Conservation (phyloP, 202 grass and related monocot species). For the Schoenoplectus tabernaemontani region DNA sequence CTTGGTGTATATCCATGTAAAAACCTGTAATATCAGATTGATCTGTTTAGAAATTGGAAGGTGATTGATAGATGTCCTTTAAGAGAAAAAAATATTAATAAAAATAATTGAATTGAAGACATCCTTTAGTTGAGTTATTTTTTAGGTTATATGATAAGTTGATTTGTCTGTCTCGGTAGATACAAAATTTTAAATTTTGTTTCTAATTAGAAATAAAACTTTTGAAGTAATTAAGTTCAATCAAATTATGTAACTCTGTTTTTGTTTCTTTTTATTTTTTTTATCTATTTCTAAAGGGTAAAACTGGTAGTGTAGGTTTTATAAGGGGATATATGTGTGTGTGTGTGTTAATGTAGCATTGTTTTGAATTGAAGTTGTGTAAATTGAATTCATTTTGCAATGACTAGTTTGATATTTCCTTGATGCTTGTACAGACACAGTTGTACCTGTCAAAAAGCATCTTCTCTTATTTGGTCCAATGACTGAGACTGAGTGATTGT, state of each 20-base stretch:
- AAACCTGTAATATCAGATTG: constrained; percentile 17
- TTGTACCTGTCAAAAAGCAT: no score
- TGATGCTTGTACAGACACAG: not conserved
- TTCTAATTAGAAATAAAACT: not conserved
- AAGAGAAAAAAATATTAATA: not conserved
- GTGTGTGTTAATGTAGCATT: not conserved
- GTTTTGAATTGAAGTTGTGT: not conserved
- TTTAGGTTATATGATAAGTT: not conserved
- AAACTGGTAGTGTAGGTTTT: not conserved
- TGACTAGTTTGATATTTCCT: not conserved
- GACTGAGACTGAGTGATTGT: no score
- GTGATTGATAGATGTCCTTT: constrained; percentile 1
- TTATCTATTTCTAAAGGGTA: not conserved
- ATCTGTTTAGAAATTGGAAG: constrained; percentile 14
- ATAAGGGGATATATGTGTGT: not conserved
- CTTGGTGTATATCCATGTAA: constrained; percentile 28
- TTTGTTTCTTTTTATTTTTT: not conserved
- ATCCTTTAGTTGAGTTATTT: not conserved
- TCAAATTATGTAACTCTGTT: not conserved
- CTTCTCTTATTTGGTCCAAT: no score
- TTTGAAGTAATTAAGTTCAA: not conserved
- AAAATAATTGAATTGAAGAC: not conserved
- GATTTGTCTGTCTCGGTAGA: not conserved
- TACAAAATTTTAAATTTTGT: not conserved
- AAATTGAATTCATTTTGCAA: not conserved